These are phyloP conservation scores for Turritis glabra DNA, from an alignment of 345 rosid species.

Conservation along the genomic window DNA sequence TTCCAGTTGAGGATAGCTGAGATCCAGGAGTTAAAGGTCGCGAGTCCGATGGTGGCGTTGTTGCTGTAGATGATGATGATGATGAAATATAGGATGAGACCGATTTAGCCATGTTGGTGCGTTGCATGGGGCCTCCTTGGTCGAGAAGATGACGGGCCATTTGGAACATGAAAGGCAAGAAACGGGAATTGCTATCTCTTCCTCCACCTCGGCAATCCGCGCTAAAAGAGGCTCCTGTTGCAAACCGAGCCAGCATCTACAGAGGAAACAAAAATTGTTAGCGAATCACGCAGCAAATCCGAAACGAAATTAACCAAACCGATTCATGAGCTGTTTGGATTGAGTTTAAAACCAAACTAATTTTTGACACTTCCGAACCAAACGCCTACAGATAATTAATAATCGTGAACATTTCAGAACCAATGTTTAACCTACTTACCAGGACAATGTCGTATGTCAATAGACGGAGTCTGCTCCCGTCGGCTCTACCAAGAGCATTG, in stretches of 20 bases:
- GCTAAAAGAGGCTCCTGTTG: conserved; percentile 95
- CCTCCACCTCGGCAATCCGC: conserved; percentile 93
- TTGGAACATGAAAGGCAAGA: conserved; percentile 91
- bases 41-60: conserved; percentile 42
- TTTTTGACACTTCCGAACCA: neutral
- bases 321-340: neutral
- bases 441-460: conserved; percentile 93
- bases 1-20: conserved; percentile 56
- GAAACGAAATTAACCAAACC: neutral
- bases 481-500: conserved; percentile 90
- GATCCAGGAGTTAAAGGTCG: conserved; percentile 56
- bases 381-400: neutral
- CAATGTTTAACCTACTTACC: conserved; percentile 55
- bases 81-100: conserved; percentile 69
- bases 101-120: conserved; percentile 70
- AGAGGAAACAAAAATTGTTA: conserved; percentile 23
- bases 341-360: neutral
- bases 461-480: conserved; percentile 88
- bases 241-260: conserved; percentile 97
- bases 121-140: conserved; percentile 82
- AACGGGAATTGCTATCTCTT: conserved; percentile 96
- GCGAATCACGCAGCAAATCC: neutral
- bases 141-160: conserved; percentile 96
- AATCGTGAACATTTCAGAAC: neutral
- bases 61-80: conserved; percentile 31